Conservation (phyloP, 306 rosid species). For the Casuarina equisetifolia region DNA sequence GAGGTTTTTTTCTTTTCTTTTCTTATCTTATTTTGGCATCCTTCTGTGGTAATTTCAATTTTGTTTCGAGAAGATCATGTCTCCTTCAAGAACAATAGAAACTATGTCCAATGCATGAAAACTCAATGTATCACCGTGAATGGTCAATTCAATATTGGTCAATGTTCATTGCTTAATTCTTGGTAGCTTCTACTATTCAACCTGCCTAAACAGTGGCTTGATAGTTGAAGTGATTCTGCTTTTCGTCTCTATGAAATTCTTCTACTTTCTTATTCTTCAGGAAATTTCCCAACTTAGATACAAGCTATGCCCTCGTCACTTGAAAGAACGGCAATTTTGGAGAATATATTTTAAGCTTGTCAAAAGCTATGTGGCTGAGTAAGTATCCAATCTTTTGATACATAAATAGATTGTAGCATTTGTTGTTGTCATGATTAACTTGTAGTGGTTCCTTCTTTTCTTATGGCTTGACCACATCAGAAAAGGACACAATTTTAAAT, state of each 20-base stretch:
- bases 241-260: not conserved
- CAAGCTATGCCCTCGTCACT: constrained; percentile 75
- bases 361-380: constrained; percentile 66
- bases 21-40: not conserved
- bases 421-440: not conserved
- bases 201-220: constrained; percentile 2
- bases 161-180: not conserved
- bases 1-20: not conserved
- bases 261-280: constrained; percentile 40
- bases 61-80: no score
- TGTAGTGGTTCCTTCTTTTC: not conserved
- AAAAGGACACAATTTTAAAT: not conserved
- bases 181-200: not conserved
- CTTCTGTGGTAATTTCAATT: not conserved
- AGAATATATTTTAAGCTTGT: constrained; percentile 76
- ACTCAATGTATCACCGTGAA: not conserved
- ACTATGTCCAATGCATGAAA: not conserved
- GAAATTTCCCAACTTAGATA: constrained; percentile 80
- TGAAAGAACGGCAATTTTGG: constrained; percentile 92
- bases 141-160: not conserved
- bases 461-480: not conserved
- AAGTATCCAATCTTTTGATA: constrained; percentile 39
- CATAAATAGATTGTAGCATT: constrained; percentile 6
- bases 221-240: constrained; percentile 8
- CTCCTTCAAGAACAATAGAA: not conserved